These are phyloP conservation scores for Coniella lustricola DNA, from an alignment of 2,329 filamentous ascomycete species.

Conservation along the genomic window DNA sequence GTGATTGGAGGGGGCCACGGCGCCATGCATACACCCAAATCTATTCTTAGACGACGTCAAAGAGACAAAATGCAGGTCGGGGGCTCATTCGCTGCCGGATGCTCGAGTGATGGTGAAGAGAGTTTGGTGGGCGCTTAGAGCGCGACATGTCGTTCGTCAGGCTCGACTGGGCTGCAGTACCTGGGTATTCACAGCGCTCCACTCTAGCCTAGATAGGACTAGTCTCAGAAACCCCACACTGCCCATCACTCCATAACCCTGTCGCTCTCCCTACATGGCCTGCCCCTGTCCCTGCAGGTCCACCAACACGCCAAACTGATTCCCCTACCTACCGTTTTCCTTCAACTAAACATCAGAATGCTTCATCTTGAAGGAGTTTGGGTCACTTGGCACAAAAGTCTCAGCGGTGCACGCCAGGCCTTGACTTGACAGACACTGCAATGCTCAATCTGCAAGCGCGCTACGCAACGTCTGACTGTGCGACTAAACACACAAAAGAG, in stretches of 20 bases:
- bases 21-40: not conserved
- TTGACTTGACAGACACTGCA: not conserved
- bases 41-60: constrained; percentile 6
- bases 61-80: not conserved
- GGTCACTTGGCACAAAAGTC: not conserved
- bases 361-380: too few species aligned
- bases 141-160: constrained; percentile 2
- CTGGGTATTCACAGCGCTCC: not conserved
- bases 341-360: too few species aligned
- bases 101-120: constrained; percentile 1
- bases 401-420: not conserved
- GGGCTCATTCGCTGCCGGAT: constrained; percentile 1
- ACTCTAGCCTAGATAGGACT: constrained; percentile 3
- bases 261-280: too few species aligned
- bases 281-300: too few species aligned
- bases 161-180: not conserved
- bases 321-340: too few species aligned
- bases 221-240: not conserved
- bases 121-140: constrained; percentile 7
- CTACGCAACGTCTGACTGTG: constrained; percentile 2
- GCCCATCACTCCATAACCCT: too few species aligned
- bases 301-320: too few species aligned
- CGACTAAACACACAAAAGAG: not conserved
- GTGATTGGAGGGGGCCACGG: constrained; percentile 1
- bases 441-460: constrained; percentile 1